Base-by-base conservation (phyloP, 2,329 filamentous ascomycete species). In the Pseudocercospora fijiensis region DNA sequence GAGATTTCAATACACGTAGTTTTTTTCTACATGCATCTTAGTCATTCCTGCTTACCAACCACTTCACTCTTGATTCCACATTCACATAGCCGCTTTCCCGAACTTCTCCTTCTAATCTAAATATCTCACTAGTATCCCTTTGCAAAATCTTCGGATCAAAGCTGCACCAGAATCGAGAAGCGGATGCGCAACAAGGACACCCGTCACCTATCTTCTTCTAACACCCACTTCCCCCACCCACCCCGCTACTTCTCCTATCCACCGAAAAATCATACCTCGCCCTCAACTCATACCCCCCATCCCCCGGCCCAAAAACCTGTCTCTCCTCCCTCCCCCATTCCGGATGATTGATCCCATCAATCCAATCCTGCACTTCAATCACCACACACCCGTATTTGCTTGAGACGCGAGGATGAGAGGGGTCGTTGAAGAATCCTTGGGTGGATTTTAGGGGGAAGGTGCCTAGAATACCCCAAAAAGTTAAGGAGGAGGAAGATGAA, bases 261-360 rank as follows among this genome's bases (percentile, higher is more conserved):
- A 66, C n/a, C 6, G 61, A 62, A 70, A 82, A 82, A 26, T 76
- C 74, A 67, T 82, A 82, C 28, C 72, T 70, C 10, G 80, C 80
- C 71, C 81, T 76, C 18, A 82, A 71, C 16, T 77, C 76, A 65
- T 81, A 82, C 10, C 78, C 75, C 4, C 71, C 73, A 66, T 78
- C 76, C 2, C 70, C 75, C 3, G 81, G 80, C 1, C 80, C 78
- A 65, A 79, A 83, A 64, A 84, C 81, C 64, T 83, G 77, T 72
- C 76, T 79, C 69, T 80, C 78, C 51, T 82, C 78, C 60, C 93
- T 85, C 64, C 87, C 87, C 94, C 94, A 97, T 77, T 92, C 86
- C 0, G 93, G 93, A 78, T 96, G 96, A 79, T 96, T 97, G 79
- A 98, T 96, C 22, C 84, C 92, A 75, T 96, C 93, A 73, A 97